Base-by-base conservation (phyloP, 192 early-diverging fungal species). In the Umbelopsis sp. region DNA sequence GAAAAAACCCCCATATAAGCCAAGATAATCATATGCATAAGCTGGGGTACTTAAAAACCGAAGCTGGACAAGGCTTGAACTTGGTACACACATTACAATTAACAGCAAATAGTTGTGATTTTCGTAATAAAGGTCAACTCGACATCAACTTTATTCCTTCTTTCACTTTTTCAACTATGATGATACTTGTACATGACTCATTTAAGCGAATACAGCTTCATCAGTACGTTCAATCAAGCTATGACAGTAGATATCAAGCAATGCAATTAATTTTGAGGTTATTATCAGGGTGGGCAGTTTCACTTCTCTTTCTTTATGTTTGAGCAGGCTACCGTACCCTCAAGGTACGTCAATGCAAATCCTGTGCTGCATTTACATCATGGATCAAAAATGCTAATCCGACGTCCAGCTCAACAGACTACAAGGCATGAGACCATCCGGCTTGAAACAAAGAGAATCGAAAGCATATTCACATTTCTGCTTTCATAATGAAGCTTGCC, bases 381-480 rank as follows among this genome's bases (percentile, higher is more conserved):
- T 20, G 27, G 25, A n/a, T n/a, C 9, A 33, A 10, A 25, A 30
- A 15, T 58, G 25, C 10, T 16, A 49, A 16, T 35, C 1, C 2
- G 33, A 2, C 18, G 10, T 70, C 12, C 44, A 75, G 30, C 44
- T 69, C 23, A 58, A 75, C 51, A 47, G 58, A 52, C 69, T 75
- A 21, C 30, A 75, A 66, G 70, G 58, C 22, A 55, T 75, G 20
- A 13, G 48, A 49, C 74, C 55, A n/a, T 75, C 74, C 12, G 51
- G 67, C 5, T 18, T 75, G 13, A 30, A 37, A 18, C 25, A 30
- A n/a, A 68, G 74, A 5, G 74, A 75, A 44, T 37, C 70, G 7
- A 75, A 75, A 50, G 74, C 33, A 70, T 75, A n/a, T 47, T 75
- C 15, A 75, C 74, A n/a, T n/a, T n/a, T n/a, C 10, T 41, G 37